Percentiles rank a stretch among this genome's conserved stretches.
Evolutionary conservation across 2,329 filamentous ascomycete species (phyloP).

Genomic region (Calonectria hawksworthii): DNA sequence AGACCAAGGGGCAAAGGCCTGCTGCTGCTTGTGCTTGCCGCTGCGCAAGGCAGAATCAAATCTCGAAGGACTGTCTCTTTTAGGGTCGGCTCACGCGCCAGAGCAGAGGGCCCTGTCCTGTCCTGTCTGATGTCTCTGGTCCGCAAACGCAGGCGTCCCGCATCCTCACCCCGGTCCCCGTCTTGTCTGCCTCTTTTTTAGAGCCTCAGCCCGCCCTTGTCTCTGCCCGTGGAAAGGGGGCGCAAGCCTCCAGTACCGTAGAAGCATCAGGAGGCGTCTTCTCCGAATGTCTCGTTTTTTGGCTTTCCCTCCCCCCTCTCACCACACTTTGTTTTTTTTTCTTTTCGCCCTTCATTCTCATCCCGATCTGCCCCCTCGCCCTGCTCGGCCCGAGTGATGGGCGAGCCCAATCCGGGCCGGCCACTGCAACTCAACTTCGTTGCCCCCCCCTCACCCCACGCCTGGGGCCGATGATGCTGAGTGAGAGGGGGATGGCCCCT

Average conservation of each 20-base stretch:
- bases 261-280: neutral
- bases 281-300: neutral
- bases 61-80: neutral
- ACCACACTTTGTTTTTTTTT: neutral
- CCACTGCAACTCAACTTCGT: neutral
- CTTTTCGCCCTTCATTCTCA: neutral
- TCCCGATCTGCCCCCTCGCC: neutral
- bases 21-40: neutral
- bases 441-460: neutral
- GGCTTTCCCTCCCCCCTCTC: neutral
- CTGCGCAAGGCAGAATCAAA: neutral
- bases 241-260: neutral
- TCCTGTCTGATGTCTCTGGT: neutral
- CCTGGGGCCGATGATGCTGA: neutral
- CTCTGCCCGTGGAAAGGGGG: neutral
- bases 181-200: neutral
- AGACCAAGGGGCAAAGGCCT: neutral
- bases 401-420: slow-evolving; percentile 1
- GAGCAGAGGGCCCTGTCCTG: neutral
- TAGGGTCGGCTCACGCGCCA: slow-evolving; percentile 3
- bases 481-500: neutral
- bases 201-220: neutral
- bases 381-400: neutral
- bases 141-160: neutral
- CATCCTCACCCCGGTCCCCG: neutral